Conservation (phyloP, 2,329 filamentous ascomycete species). For the Colletotrichum navitas region DNA sequence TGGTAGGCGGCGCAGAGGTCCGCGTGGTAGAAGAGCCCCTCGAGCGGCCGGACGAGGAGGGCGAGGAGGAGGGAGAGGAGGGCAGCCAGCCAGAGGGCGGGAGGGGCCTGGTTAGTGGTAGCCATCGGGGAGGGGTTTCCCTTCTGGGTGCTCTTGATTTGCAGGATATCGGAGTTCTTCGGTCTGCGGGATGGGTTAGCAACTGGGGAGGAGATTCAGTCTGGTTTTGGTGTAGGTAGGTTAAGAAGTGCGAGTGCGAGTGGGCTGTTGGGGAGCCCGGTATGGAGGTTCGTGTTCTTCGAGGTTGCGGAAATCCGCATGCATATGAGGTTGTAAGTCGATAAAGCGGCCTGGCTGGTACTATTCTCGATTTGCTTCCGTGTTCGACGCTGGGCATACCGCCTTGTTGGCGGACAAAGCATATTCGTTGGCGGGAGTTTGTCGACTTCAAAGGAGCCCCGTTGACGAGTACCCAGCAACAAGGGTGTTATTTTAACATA, state of each 20-base stretch:
- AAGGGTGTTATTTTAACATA: not conserved
- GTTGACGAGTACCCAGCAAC: not conserved
- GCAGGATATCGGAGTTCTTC: too few species aligned
- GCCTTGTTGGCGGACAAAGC: not conserved
- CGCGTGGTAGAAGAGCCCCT: constrained; percentile 29
- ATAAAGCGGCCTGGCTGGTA: not conserved
- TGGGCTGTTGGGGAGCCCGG: not conserved
- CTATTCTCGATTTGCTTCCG: not conserved
- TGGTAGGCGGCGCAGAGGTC: constrained; percentile 22
- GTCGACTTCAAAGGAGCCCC: not conserved
- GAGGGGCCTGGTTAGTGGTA: not conserved
- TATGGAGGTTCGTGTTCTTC: not conserved
- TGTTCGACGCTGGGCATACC: not conserved
- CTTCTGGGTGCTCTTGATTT: not conserved
- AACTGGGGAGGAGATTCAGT: not conserved
- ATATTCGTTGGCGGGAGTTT: not conserved
- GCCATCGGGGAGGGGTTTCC: not conserved
- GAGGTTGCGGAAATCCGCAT: not conserved
- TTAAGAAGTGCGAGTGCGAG: too few species aligned
- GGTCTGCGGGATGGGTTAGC: too few species aligned
- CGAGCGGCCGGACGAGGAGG: constrained; percentile 4
- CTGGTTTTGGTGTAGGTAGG: not conserved
- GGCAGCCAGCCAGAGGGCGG: not conserved
- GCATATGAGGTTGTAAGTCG: not conserved
- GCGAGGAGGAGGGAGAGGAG: not conserved